Conservation (phyloP, 2,329 filamentous ascomycete genomes). For the Magnaporthiopsis rhizophila region DNA sequence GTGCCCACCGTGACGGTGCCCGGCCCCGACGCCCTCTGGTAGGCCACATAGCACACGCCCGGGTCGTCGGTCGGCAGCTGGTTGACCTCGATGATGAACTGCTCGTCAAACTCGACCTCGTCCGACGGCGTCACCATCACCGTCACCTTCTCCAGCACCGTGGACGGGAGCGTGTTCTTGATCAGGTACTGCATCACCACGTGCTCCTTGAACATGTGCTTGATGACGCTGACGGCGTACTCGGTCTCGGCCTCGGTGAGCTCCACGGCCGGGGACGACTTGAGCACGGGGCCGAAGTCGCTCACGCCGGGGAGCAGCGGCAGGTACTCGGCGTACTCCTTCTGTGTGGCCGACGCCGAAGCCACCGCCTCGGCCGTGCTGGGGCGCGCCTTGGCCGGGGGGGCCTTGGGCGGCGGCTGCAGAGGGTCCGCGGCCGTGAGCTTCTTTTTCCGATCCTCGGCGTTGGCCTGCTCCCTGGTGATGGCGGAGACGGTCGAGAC, state of each 20-base stretch:
- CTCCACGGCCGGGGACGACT: constrained; percentile 78
- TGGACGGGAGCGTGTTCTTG: constrained; percentile 92
- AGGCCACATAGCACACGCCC: constrained; percentile 90
- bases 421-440: constrained; percentile 87
- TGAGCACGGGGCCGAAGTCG: constrained; percentile 82
- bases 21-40: constrained; percentile 74
- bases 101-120: constrained; percentile 78
- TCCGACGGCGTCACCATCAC: constrained; percentile 73
- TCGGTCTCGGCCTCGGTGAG: constrained; percentile 96
- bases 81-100: constrained; percentile 86
- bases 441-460: constrained; percentile 95
- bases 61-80: constrained; percentile 78
- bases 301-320: constrained; percentile 85
- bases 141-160: constrained; percentile 82
- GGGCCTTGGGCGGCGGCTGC: constrained; percentile 77
- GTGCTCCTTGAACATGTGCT: constrained; percentile 97
- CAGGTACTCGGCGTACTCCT: constrained; percentile 86
- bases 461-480: constrained; percentile 89
- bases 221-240: constrained; percentile 88
- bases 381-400: constrained; percentile 62
- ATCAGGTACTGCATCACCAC: constrained; percentile 94
- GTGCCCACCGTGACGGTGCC: constrained; percentile 67
- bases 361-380: constrained; percentile 67
- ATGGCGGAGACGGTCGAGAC: constrained; percentile 86
- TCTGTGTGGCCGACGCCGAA: constrained; percentile 68